Base-by-base conservation (phyloP, 768 basidiomycete genomes). In the Boletus huronensis region DNA sequence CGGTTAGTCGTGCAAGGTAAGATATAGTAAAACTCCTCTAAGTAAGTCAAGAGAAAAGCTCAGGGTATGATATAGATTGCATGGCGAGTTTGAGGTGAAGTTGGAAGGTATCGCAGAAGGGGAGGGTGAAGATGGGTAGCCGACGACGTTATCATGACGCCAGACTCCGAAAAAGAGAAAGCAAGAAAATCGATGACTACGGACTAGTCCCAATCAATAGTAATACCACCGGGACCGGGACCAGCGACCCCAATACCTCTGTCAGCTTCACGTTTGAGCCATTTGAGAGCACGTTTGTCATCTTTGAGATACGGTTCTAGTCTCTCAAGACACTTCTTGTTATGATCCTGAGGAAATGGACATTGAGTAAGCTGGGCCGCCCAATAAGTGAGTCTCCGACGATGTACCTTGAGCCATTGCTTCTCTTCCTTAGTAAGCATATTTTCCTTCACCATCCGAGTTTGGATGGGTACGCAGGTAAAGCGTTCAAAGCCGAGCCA, bases 401-500 rank as follows among this genome's bases (percentile, higher is more conserved):
- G 2, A 48, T 6, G 47, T 56, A 84, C 85, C 76, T 87, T 88
- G 46, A 98, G 65, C 96, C 96, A 98, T 51, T 80, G 73, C 58
- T 82, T 87, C 75, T 98, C 93, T 56, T 89, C 87, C 67, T 87
- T 90, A 17, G 87, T 84, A 52, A 98, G 80, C 81, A 97, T 84
- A 48, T 69, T 77, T 44, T 85, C 88, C 66, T 92, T 88, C 48
- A 98, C 86, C 84, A 98, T 88, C 61, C 82, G 79, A 2, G 90
- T 89, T 71, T 94, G 89, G 64, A 98, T 97, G 4, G 96, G 96
- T 10, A 98, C 94, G 73, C 90, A 87, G 3, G 95, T 96, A 61
- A 98, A 76, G 5, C 94, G 86, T 70, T 95, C 91, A 69, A 96
- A 98, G 8, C 87, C 89, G 34, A 93, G 80, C 93, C 93, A 98